These are phyloP conservation scores for Abelmoschus esculentus DNA, from an alignment of 345 rosid genomes.

Conservation along the genomic window DNA sequence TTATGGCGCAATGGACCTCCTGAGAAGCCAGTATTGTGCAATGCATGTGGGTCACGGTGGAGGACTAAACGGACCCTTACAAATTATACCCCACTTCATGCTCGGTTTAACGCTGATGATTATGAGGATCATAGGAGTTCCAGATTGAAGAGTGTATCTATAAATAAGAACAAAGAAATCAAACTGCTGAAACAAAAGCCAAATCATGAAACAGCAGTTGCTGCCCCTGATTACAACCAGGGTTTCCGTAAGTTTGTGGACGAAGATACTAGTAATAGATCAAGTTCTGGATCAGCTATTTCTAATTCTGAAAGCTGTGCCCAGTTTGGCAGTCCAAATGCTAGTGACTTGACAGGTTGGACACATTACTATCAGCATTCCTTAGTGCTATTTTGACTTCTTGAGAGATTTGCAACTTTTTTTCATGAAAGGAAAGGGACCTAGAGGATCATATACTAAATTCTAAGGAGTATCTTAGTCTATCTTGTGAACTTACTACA, in stretches of 20 bases:
- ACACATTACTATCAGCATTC: background rate
- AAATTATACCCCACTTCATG: constrained; percentile 73
- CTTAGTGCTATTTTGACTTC: constrained; percentile 3
- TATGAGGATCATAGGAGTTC: constrained; percentile 43
- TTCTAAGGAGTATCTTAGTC: background rate
- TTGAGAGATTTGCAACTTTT: background rate
- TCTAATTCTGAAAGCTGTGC: constrained; percentile 96
- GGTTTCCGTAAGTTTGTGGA: constrained; percentile 52
- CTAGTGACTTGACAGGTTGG: constrained; percentile 91
- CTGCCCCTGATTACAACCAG: constrained; percentile 38
- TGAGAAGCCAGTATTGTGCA: constrained; percentile 77
- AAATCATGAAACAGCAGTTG: constrained; percentile 34
- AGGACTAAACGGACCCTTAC: constrained; percentile 72
- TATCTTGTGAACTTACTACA: background rate
- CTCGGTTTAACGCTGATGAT: constrained; percentile 52
- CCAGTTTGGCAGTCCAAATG: constrained; percentile 72
- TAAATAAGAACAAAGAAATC: constrained; percentile 52
- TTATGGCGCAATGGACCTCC: constrained; percentile 89
- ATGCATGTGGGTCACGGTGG: constrained; percentile 86
- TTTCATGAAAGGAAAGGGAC: background rate
- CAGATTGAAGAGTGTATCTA: constrained; percentile 36
- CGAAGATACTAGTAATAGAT: constrained; percentile 84
- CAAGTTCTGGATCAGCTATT: constrained; percentile 95
- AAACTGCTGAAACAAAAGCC: constrained; percentile 69
- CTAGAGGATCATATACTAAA: too few relatives aligned